Evolutionary conservation across 2,329 filamentous ascomycete species (phyloP), one percentile per base, ranked within the genome.

Genomic region (Cercospora sp.): DNA sequence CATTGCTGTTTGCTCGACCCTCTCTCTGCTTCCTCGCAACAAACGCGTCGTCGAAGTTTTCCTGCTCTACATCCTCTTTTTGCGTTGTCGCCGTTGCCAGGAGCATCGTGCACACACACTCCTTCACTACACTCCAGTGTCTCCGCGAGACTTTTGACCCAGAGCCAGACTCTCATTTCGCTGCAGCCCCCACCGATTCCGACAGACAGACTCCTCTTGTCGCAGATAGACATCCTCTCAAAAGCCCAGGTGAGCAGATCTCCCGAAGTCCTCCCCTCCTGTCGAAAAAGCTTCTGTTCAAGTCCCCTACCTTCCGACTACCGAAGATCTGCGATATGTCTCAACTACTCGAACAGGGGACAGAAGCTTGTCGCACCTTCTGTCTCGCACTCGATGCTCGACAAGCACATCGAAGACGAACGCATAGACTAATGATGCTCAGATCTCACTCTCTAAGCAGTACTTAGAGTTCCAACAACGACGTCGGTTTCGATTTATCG

Each of bases 61-160:
- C 30, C 23, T 18, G 10, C 18, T 18, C 53, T 18, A 6, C 53
- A 31, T 16, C 18, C 20, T 40, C 40, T 63, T 51, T 28, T 63
- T 61, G 31, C 58, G 36, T 53, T 55, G 51, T 60, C 55, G 63
- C 63, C 67, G 45, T 64, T 73, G 69, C 71, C 71, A 42, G 71
- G 71, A 69, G 71, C 71, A 73, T 70, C 60, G 71, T 69, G 71
- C 71, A 63, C 65, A 62, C 68, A 70, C 60, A 70, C 68, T 58
- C 70, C 70, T 64, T 45, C 53, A 40, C 28, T 23, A 28, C 23
- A 12, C 7, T 31, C 53, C 36, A 48, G 62, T 48, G 70, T 73
- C 67, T 70, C 71, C 71, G 69, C 71, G 69, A 73, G 67, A 73
- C 65, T 51, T 53, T 31, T 64, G 31, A 48, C 30, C 55, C 33